Conservation (phyloP, 73 alveolate species). For the Vitrella brassicaformis region DNA sequence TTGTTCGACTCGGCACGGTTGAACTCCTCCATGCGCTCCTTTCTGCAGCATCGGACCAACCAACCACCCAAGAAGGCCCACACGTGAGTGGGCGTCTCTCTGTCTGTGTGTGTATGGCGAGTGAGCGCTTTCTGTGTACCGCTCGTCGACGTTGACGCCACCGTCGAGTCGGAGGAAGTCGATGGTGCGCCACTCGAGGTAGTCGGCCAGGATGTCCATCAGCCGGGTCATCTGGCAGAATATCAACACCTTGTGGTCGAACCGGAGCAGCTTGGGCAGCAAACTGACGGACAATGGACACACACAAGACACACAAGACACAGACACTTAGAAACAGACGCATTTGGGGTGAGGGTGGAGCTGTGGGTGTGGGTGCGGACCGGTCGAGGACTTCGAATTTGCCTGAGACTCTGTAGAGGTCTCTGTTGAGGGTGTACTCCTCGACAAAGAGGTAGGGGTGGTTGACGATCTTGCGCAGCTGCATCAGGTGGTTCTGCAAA, state of each 20-base stretch:
- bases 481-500: constrained; percentile 90
- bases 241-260: constrained; percentile 38
- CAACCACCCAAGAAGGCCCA: neutral
- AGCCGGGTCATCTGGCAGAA: constrained; percentile 93
- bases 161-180: neutral
- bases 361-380: neutral
- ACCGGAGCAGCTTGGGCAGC: constrained; percentile 4
- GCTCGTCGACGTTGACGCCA: neutral
- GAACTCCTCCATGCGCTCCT: constrained; percentile 73
- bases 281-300: neutral
- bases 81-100: too few species aligned
- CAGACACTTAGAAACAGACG: neutral
- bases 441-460: constrained; percentile 92
- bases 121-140: too few species aligned
- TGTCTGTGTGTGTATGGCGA: too few species aligned
- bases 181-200: neutral
- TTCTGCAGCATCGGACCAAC: constrained; percentile 55
- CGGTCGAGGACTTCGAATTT: constrained; percentile 27
- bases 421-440: constrained; percentile 1
- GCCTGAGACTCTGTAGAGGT: constrained; percentile 9
- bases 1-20: constrained; percentile 63
- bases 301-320: neutral
- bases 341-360: neutral
- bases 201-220: constrained; percentile 69
- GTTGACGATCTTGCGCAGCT: constrained; percentile 89